Evolutionary conservation across 345 rosid species (phyloP).

Genomic region (Brassica carinata): DNA sequence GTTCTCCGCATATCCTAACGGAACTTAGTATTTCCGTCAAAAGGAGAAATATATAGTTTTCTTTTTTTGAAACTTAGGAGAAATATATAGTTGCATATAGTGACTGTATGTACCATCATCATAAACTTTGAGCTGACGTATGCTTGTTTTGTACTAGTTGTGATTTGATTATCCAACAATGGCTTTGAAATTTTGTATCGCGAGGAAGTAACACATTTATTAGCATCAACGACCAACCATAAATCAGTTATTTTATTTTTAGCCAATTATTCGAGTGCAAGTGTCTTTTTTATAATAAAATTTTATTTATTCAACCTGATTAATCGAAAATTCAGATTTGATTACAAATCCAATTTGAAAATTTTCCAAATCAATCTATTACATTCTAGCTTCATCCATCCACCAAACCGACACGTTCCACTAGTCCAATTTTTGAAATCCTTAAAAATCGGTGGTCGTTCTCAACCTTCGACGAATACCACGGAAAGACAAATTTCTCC

Average conservation of each 20-base stretch:
- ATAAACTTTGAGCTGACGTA: conserved; percentile 6
- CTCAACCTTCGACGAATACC: too few relatives aligned
- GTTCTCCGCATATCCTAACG: background rate
- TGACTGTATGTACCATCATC: conserved; percentile 2
- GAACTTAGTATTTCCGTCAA: conserved; percentile 11
- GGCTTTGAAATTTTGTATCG: conserved; percentile 17
- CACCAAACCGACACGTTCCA: too few relatives aligned
- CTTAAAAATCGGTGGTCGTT: too few relatives aligned
- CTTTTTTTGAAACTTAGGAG: too few relatives aligned
- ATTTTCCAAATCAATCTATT: too few relatives aligned
- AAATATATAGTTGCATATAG: background rate
- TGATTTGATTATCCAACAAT: conserved; percentile 27
- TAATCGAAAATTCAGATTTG: too few relatives aligned
- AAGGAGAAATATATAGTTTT: background rate
- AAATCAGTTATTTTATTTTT: background rate
- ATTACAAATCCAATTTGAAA: too few relatives aligned
- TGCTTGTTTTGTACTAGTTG: conserved; percentile 14
- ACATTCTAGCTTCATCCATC: too few relatives aligned
- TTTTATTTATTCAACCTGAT: too few relatives aligned
- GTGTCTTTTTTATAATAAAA: background rate
- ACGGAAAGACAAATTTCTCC: too few relatives aligned
- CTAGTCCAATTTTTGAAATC: too few relatives aligned
- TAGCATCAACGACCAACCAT: conserved; percentile 24
- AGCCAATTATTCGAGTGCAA: background rate
- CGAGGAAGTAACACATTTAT: conserved; percentile 19